A percentile compares a stretch with the other conserved stretches of the same genome.
These are phyloP conservation scores for Staphylotrichum tortipilum DNA, from an alignment of 495 filamentous ascomycete species.

Conservation along the genomic window DNA sequence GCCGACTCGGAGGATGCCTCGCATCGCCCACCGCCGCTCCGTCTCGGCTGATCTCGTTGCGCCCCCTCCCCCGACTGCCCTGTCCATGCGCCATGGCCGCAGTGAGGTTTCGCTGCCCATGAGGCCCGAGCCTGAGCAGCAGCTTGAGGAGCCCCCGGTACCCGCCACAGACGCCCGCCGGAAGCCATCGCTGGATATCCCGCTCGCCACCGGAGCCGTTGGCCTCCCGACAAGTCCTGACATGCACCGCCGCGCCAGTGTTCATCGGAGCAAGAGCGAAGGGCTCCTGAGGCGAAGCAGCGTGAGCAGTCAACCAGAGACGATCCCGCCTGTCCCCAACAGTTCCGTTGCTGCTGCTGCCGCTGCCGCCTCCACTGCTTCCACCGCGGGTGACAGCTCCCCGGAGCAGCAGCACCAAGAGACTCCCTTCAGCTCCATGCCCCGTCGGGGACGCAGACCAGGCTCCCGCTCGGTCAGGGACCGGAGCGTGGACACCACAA, in stretches of 20 bases:
- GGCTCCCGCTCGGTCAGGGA: conserved; percentile 2
- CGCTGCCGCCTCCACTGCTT: background rate
- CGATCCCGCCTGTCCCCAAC: background rate
- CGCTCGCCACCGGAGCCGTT: background rate
- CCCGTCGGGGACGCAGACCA: conserved; percentile 1
- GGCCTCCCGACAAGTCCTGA: conserved; percentile 18
- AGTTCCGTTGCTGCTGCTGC: background rate
- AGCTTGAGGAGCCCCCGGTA: background rate
- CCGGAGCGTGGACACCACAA: conserved; percentile 9
- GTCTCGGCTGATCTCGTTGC: conserved; percentile 6
- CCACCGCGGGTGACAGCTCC: conserved; percentile 11
- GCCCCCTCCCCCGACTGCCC: background rate
- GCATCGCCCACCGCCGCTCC: conserved; percentile 1
- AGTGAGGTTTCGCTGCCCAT: conserved; percentile 3
- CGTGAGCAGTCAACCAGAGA: background rate
- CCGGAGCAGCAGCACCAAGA: conserved; percentile 12
- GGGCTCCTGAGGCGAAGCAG: background rate
- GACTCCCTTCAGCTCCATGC: background rate
- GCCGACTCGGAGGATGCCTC: background rate
- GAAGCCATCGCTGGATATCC: background rate
- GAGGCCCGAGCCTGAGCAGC: background rate
- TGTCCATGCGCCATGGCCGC: background rate
- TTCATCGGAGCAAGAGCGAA: conserved; percentile 11
- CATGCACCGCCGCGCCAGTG: conserved; percentile 11
- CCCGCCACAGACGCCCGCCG: background rate